Conservation (phyloP, 2,329 filamentous ascomycete genomes). For the Alternaria sp. region DNA sequence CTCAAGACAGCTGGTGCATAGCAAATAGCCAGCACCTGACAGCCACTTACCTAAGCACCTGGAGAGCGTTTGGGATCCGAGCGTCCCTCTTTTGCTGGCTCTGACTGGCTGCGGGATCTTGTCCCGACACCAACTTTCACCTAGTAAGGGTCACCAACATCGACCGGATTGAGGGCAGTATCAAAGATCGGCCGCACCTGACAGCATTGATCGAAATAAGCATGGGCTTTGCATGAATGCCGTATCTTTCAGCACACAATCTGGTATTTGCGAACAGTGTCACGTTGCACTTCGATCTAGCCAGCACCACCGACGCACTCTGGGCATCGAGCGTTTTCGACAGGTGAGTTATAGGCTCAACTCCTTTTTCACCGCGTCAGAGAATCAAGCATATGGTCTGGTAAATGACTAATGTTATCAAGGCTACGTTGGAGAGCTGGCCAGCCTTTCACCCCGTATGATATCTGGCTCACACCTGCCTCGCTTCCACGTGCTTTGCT, state of each 20-base stretch:
- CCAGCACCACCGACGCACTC: conserved; percentile 5
- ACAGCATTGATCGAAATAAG: conserved; percentile 4
- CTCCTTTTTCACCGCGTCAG: conserved; percentile 12
- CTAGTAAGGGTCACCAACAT: conserved; percentile 13
- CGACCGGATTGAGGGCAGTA: conserved; percentile 12
- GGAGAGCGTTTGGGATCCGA: conserved; percentile 2
- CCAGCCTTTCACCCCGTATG: conserved; percentile 4
- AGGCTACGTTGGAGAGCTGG: conserved; percentile 3
- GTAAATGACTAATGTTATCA: conserved; percentile 19
- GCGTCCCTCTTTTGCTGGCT: conserved; percentile 3
- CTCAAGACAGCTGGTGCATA: not conserved
- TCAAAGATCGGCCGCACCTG: conserved; percentile 6
- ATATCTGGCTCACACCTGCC: conserved; percentile 8
- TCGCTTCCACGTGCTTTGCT: conserved; percentile 5
- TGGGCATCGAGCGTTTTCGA: conserved; percentile 10
- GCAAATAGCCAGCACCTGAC: conserved; percentile 4
- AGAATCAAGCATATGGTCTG: conserved; percentile 4
- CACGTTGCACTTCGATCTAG: conserved; percentile 9
- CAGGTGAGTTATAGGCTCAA: conserved; percentile 12
- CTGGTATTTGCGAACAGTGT: conserved; percentile 6
- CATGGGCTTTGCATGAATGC: conserved; percentile 8
- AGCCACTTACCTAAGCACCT: conserved; percentile 5
- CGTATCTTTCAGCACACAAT: not conserved
- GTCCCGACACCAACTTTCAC: conserved; percentile 11
- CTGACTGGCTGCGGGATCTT: conserved; percentile 18